Evolutionary conservation across 305 asterid species (phyloP), one percentile per base, ranked within the genome.

Genomic region (Fraxinus latifolia): DNA sequence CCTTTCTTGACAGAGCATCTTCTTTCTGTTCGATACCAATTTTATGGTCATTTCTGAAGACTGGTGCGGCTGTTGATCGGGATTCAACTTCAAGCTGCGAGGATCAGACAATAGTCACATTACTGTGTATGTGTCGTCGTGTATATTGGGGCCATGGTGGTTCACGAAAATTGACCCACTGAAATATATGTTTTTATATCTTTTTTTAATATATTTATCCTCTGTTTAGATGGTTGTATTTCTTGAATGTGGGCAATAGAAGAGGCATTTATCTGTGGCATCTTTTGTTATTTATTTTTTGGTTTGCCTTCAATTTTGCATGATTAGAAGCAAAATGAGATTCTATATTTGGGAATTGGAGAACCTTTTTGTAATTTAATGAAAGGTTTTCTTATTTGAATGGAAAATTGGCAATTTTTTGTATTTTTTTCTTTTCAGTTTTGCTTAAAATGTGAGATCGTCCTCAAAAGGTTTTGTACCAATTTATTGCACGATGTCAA

Each of bases 231-330:
- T 78, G 74, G 37, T 83, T 79, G 74, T 55, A 36, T 79, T 72
- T 50, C 74, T n/a, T 33, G 33, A 36, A 55, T 34, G 44, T 80
- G 79, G 29, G 4, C 29, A 58, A 55, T 7, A 19, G 4, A 58
- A 58, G 68, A 68, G 47, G 47, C 25, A 3, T 32, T 7, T 31
- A 2, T 33, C 25, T 71, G 58, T 78, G 76, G 82, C 80, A 73
- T 83, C 77, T 84, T 15, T 77, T 78, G 83, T 74, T 79, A 62
- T 76, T 74, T 32, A 12, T 33, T 71, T 81, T 58, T 58, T 55
- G 72, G 74, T 39, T 86, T 77, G 72, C 82, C 84, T 83, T 82
- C 87, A 79, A 67, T 87, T 85, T 87, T 89, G 88, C 87, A 83
- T 55, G 80, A 58, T 77, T 84, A 84, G 85, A 80, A 81, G 70